Evolutionary conservation across 768 basidiomycete genomes (phyloP).

Genomic region (Xerocomus brunneocitrinus): DNA sequence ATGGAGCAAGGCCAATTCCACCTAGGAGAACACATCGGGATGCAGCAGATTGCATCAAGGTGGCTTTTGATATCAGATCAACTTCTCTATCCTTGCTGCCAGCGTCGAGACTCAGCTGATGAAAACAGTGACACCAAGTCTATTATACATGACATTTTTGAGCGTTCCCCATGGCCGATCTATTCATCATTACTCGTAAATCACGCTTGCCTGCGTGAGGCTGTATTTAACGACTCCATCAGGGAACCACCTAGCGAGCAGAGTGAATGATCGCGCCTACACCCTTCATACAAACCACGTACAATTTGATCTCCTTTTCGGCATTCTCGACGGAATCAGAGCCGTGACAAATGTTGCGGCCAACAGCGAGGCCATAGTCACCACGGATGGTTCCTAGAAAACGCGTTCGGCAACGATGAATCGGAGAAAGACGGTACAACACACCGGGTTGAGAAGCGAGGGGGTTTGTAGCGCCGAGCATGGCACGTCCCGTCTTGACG

Average conservation of each 20-base stretch:
- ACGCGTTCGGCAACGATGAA: conserved; percentile 5
- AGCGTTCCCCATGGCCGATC: background rate
- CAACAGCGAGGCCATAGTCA: conserved; percentile 90
- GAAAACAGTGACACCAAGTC: conserved; percentile 3
- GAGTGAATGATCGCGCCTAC: conserved; percentile 5
- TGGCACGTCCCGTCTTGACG: conserved; percentile 91
- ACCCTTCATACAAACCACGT: conserved; percentile 27
- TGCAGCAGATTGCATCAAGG: background rate
- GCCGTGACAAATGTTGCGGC: conserved; percentile 92
- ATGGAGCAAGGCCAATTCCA: too few relatives aligned
- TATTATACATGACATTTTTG: conserved; percentile 18
- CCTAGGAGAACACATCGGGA: background rate
- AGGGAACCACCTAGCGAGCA: conserved; percentile 75
- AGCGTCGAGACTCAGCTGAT: background rate
- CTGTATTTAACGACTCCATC: conserved; percentile 75
- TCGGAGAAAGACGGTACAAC: conserved; percentile 20
- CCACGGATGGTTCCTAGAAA: conserved; percentile 88
- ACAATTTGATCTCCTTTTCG: conserved; percentile 94
- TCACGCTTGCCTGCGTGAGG: conserved; percentile 60
- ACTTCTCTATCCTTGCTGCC: background rate
- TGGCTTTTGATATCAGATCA: background rate
- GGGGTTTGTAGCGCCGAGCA: conserved; percentile 98
- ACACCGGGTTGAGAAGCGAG: conserved; percentile 80
- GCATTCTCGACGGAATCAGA: conserved; percentile 86
- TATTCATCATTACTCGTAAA: conserved; percentile 62